A percentile compares a stretch with the other conserved stretches of the same genome.
These are phyloP conservation scores for Albophoma yamanashiensis DNA, from an alignment of 2,329 filamentous ascomycete genomes.

Conservation along the genomic window DNA sequence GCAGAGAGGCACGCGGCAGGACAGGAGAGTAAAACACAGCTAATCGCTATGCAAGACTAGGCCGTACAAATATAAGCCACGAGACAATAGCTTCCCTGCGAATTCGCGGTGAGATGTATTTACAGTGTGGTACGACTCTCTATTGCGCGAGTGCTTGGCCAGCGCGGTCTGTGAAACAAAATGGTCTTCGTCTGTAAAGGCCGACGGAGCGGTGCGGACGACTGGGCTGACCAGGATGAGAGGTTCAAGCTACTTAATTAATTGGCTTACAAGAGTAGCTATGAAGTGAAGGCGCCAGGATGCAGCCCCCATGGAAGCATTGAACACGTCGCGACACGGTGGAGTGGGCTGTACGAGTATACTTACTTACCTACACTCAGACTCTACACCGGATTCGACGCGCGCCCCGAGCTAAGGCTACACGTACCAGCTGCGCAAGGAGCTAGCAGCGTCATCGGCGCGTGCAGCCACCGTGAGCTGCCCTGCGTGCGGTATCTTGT, in stretches of 20 bases:
- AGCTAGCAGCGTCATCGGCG: neutral
- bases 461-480: neutral
- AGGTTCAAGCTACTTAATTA: neutral
- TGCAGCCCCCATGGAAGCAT: neutral
- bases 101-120: neutral
- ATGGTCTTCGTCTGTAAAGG: neutral
- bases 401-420: neutral
- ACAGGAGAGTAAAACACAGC: conserved; percentile 1
- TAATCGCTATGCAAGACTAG: neutral
- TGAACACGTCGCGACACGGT: neutral
- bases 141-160: neutral
- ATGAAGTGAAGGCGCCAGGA: neutral
- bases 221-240: neutral
- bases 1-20: conserved; percentile 2
- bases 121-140: neutral
- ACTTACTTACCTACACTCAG: neutral
- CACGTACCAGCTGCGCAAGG: neutral
- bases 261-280: neutral
- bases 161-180: neutral
- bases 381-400: neutral
- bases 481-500: neutral
- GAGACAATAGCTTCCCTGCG: neutral
- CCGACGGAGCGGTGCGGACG: neutral
- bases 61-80: neutral
- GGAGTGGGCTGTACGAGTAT: neutral